phyloP scores from a whole-genome alignment of 2,329 filamentous ascomycete species.

The Fusarium marasasianum region DNA sequence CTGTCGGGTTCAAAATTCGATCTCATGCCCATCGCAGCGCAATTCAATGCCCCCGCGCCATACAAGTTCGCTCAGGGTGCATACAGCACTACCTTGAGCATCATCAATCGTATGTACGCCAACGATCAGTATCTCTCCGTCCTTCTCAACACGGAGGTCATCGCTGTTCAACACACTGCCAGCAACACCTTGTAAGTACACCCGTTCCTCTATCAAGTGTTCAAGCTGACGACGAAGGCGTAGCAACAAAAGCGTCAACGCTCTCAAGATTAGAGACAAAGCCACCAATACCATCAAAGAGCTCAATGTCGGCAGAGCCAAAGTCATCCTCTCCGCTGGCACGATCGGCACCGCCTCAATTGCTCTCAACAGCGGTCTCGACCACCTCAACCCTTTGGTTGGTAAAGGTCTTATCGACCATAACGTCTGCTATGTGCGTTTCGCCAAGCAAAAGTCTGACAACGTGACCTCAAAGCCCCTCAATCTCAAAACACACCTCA shows the following conservation, averaged over 20 bases:
- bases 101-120: slow-evolving; percentile 36
- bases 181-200: not conserved
- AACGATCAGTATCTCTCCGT: slow-evolving; percentile 28
- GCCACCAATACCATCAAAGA: slow-evolving; percentile 10
- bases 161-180: not conserved
- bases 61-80: slow-evolving; percentile 30
- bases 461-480: slow-evolving; percentile 17
- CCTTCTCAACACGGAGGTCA: slow-evolving; percentile 22
- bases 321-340: slow-evolving; percentile 10
- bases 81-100: slow-evolving; percentile 22
- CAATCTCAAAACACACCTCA: slow-evolving; percentile 23
- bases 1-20: not conserved
- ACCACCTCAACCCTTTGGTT: not conserved
- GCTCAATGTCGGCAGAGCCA: slow-evolving; percentile 12
- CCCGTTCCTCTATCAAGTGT: rapidly evolving
- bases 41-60: slow-evolving; percentile 24
- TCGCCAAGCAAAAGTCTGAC: slow-evolving; percentile 18
- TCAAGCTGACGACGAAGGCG: not conserved
- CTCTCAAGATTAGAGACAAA: slow-evolving; percentile 22
- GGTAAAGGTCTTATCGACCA: slow-evolving; percentile 30
- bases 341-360: slow-evolving; percentile 32
- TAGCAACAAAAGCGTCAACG: slow-evolving; percentile 6
- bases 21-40: slow-evolving; percentile 29
- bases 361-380: slow-evolving; percentile 23
- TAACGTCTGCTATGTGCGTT: slow-evolving; percentile 26